Base-by-base conservation (phyloP, 257 asterid species). In the Vinca minor region DNA sequence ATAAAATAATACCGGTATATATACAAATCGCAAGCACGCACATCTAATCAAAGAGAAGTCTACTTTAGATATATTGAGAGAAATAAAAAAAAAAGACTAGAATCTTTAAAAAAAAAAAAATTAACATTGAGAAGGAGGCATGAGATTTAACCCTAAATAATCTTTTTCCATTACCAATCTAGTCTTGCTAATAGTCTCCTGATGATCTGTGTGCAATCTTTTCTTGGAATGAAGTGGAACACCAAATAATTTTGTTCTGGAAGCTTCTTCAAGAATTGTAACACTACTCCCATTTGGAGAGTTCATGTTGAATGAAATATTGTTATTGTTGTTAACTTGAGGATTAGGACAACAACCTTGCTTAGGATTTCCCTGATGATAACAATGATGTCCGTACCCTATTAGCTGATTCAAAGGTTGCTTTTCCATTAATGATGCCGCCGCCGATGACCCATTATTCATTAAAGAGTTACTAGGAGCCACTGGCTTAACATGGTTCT, bases 401-500 rank as follows among this genome's bases (percentile, higher is more conserved):
- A 73, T 32, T 28, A 70, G 38, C 66, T 79, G 84, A 25, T 69
- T 76, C 73, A 77, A 53, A n/a, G 83, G 77, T n/a, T n/a, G n/a
- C 64, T 78, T 73, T 58, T 73, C 81, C 59, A 63, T 55, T 57
- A 69, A n/a, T n/a, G n/a, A n/a, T n/a, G n/a, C n/a, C n/a, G n/a
- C n/a, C n/a, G n/a, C n/a, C n/a, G n/a, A n/a, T n/a, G n/a, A n/a
- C n/a, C n/a, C n/a, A n/a, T n/a, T n/a, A n/a, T n/a, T n/a, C n/a
- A n/a, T n/a, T n/a, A 68, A 79, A 0, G 84, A 62, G 46, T 75
- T 84, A 45, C 87, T 82, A 0, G 95, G 94, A 6, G 92, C 64
- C 12, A 91, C 96, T 1, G 98, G 95, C 23, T 81, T 84, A 4
- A 91, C 98, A 66, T 91, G 98, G 72, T 91, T 91, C 70, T 91